Evolutionary conservation across 768 basidiomycete genomes (phyloP).

Genomic region (Naematelia encephala): DNA sequence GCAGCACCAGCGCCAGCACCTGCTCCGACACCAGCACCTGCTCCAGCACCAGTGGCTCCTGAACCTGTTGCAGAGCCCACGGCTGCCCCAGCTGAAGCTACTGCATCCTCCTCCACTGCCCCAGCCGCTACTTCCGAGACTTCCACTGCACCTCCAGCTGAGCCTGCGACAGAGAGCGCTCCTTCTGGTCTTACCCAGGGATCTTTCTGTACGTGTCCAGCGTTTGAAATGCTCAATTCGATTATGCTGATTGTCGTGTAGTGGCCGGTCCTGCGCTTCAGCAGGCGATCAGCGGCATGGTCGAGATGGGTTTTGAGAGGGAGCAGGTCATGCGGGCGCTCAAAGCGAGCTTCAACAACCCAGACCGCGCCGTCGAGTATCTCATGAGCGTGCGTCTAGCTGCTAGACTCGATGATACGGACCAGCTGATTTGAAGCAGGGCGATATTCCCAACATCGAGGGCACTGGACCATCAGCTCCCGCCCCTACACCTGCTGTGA

Average conservation of each 20-base stretch:
- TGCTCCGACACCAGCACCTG: slow-evolving; percentile 45
- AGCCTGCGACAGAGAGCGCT: slow-evolving; percentile 28
- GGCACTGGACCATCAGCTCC: slow-evolving; percentile 10
- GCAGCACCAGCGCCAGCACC: slow-evolving; percentile 44
- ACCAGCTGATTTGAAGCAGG: slow-evolving; percentile 17
- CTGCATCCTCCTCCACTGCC: slow-evolving; percentile 22
- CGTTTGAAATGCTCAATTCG: no score
- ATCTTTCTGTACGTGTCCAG: slow-evolving; percentile 42
- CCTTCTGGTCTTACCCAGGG: slow-evolving; percentile 17
- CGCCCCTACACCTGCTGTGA: slow-evolving; percentile 19
- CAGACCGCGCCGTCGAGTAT: slow-evolving; percentile 97
- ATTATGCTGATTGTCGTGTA: slow-evolving; percentile 9
- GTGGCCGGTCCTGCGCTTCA: slow-evolving; percentile 74
- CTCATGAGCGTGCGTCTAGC: slow-evolving; percentile 70
- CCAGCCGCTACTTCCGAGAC: slow-evolving; percentile 46
- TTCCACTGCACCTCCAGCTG: slow-evolving; percentile 50
- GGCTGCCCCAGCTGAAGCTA: slow-evolving; percentile 41
- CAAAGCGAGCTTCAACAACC: slow-evolving; percentile 93
- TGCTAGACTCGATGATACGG: background rate
- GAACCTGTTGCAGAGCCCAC: slow-evolving; percentile 46
- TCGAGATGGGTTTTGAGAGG: slow-evolving; percentile 88
- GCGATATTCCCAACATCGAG: slow-evolving; percentile 35
- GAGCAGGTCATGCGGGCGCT: slow-evolving; percentile 81
- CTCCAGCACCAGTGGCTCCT: slow-evolving; percentile 43
- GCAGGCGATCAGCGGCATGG: slow-evolving; percentile 72